phyloP scores from a whole-genome alignment of 1,284 basidiomycete genomes.

The Lentinula novae-zelandiae region DNA sequence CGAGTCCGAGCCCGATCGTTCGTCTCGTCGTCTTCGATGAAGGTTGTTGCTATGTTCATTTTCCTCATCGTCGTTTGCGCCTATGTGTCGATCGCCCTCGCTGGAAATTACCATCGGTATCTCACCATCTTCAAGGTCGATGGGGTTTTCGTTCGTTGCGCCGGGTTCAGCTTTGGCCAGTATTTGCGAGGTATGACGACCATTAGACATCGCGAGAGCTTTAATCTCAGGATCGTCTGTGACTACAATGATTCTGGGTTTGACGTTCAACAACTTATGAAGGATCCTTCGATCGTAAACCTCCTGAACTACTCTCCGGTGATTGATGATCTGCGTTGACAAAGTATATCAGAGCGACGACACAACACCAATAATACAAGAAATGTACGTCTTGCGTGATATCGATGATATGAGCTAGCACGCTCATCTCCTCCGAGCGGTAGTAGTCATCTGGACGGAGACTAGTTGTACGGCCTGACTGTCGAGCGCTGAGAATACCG shows the following conservation, averaged over 20 bases:
- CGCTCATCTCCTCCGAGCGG: slow-evolving; percentile 69
- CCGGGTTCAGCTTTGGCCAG: background rate
- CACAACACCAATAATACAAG: slow-evolving; percentile 11
- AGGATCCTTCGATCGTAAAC: slow-evolving; percentile 62
- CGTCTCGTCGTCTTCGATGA: background rate
- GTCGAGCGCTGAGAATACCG: slow-evolving; percentile 52
- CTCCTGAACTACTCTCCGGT: slow-evolving; percentile 65
- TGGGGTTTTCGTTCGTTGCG: background rate
- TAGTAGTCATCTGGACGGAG: slow-evolving; percentile 37
- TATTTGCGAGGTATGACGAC: slow-evolving; percentile 11
- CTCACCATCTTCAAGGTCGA: background rate
- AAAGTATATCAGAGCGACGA: background rate
- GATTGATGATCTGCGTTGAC: slow-evolving; percentile 59
- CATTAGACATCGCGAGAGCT: background rate
- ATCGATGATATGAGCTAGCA: slow-evolving; percentile 78
- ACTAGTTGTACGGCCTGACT: slow-evolving; percentile 40
- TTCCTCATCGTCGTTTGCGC: background rate
- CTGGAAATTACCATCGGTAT: background rate
- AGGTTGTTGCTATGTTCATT: background rate
- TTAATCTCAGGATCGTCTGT: background rate
- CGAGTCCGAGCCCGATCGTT: background rate
- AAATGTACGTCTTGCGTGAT: slow-evolving; percentile 74
- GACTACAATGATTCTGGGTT: slow-evolving; percentile 28
- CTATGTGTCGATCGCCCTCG: background rate
- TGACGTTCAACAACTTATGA: slow-evolving; percentile 58